A percentile compares a stretch with the other conserved stretches of the same genome.
Conservation (phyloP, 1,284 basidiomycete species). For the Trametes sp. region DNA sequence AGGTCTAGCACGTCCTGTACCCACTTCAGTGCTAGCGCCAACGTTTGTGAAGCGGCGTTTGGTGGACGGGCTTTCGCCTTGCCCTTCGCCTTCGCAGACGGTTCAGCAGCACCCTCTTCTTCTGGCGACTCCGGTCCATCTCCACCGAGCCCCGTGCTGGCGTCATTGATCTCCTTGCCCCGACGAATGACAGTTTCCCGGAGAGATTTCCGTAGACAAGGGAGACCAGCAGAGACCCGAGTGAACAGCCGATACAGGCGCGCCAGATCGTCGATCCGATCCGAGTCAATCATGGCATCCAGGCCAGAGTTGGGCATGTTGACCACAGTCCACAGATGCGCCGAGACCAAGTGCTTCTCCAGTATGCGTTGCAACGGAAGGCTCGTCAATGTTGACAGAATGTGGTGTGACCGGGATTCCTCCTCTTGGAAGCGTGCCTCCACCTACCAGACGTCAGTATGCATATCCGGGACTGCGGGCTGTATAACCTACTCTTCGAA, state of each 20-base stretch:
- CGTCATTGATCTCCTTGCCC: conserved; percentile 82
- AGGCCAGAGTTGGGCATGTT: conserved; percentile 88
- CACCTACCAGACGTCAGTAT: conserved; percentile 58
- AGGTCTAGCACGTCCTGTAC: conserved; percentile 92
- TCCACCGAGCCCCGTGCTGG: conserved; percentile 47
- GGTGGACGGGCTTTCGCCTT: conserved; percentile 65
- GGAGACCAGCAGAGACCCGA: conserved; percentile 75
- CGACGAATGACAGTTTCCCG: conserved; percentile 80
- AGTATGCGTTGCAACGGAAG: conserved; percentile 78
- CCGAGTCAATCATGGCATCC: conserved; percentile 86
- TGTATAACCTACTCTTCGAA: conserved; percentile 68
- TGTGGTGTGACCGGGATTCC: conserved; percentile 88
- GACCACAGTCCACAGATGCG: conserved; percentile 81
- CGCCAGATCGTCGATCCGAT: conserved; percentile 80
- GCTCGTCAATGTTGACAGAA: conserved; percentile 83
- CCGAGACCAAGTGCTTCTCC: conserved; percentile 79
- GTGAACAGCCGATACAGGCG: conserved; percentile 85
- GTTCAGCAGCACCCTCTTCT: conserved; percentile 51
- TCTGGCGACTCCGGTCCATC: conserved; percentile 45
- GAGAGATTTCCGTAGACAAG: conserved; percentile 72
- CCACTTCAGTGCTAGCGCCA: conserved; percentile 84
- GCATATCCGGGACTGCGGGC: conserved; percentile 7
- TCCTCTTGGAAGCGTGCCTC: conserved; percentile 88
- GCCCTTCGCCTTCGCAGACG: conserved; percentile 58
- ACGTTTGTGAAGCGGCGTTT: conserved; percentile 53